Evolutionary conservation across 306 rosid species (phyloP).

Genomic region (Sindora glabra): DNA sequence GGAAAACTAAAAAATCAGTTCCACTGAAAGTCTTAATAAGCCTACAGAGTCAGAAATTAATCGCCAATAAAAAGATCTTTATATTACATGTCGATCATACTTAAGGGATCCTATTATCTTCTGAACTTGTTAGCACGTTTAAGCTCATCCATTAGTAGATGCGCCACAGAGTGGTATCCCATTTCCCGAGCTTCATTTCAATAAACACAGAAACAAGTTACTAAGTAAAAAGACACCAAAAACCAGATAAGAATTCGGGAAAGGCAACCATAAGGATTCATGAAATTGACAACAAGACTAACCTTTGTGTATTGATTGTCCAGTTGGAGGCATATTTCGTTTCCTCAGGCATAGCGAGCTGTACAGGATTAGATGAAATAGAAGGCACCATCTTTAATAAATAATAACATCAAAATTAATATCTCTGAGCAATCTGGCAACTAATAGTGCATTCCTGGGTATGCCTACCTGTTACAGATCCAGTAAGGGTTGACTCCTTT

Average conservation of each 20-base stretch:
- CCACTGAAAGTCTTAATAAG: neutral
- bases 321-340: slow-evolving; percentile 63
- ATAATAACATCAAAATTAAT: too few species aligned
- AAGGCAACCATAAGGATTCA: neutral
- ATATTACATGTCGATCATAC: neutral
- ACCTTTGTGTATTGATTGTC: slow-evolving; percentile 57
- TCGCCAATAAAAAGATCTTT: neutral
- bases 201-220: neutral
- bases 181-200: slow-evolving; percentile 38
- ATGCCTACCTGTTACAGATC: slow-evolving; percentile 78
- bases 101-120: slow-evolving; percentile 1
- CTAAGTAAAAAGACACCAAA: neutral
- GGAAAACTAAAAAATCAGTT: too few species aligned
- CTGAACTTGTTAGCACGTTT: slow-evolving; percentile 19
- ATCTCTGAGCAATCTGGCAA: neutral
- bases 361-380: neutral
- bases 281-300: neutral
- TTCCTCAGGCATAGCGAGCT: slow-evolving; percentile 63
- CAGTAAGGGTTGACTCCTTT: slow-evolving; percentile 56
- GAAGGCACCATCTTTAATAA: slow-evolving; percentile 11
- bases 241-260: neutral
- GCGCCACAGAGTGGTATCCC: slow-evolving; percentile 72
- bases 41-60: neutral
- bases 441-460: slow-evolving; percentile 40
- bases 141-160: slow-evolving; percentile 61